Percentiles rank a stretch among this genome's conserved stretches.
These are phyloP conservation scores for Aspergillus calidoustus DNA, from an alignment of 2,329 filamentous ascomycete species.

Conservation along the genomic window DNA sequence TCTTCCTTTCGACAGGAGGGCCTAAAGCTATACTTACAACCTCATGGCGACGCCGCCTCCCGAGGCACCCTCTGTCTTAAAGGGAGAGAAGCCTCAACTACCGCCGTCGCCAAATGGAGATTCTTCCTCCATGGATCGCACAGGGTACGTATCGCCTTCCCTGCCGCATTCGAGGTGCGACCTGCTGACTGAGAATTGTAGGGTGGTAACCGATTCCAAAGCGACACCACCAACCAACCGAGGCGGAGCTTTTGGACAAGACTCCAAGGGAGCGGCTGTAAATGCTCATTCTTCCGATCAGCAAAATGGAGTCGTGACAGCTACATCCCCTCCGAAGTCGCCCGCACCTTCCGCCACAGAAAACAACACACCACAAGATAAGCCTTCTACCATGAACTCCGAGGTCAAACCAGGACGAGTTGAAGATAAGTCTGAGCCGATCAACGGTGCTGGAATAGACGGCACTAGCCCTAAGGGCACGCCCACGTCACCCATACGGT, in stretches of 20 bases:
- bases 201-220: slow-evolving; percentile 31
- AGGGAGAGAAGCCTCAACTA: slow-evolving; percentile 48
- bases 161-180: not conserved
- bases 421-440: slow-evolving; percentile 4
- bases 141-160: slow-evolving; percentile 34
- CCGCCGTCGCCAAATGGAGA: slow-evolving; percentile 41
- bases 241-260: slow-evolving; percentile 19
- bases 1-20: slow-evolving; percentile 23
- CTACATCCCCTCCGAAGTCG: slow-evolving; percentile 38
- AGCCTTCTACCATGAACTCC: slow-evolving; percentile 18
- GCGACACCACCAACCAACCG: slow-evolving; percentile 25
- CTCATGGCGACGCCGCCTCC: slow-evolving; percentile 51
- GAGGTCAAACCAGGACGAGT: slow-evolving; percentile 15
- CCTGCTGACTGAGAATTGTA: slow-evolving; percentile 26
- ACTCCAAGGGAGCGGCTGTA: slow-evolving; percentile 25
- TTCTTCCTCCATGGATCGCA: slow-evolving; percentile 31
- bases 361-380: slow-evolving; percentile 15
- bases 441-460: slow-evolving; percentile 4
- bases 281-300: slow-evolving; percentile 37
- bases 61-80: slow-evolving; percentile 42
- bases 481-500: slow-evolving; percentile 11
- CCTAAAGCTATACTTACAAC: slow-evolving; percentile 24
- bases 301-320: slow-evolving; percentile 35
- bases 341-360: slow-evolving; percentile 25
- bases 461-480: slow-evolving; percentile 12